phyloP scores from a whole-genome alignment of 2,329 filamentous ascomycete genomes.

The Apiospora phragmitis region DNA sequence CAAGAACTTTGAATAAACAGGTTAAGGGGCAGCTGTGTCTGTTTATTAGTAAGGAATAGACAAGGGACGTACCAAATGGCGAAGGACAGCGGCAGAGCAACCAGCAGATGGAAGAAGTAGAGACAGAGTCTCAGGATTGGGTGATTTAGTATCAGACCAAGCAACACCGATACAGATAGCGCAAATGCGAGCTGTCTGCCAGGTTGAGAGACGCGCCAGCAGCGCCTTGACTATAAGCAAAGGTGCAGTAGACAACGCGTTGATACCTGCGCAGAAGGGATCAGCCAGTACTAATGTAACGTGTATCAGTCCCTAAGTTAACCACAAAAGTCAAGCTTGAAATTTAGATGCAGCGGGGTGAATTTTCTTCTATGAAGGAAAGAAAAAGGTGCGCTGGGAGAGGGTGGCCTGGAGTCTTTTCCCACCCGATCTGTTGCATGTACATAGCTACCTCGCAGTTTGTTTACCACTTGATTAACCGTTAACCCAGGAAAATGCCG shows the following conservation, averaged over 20 bases:
- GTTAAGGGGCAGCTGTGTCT: too few species aligned
- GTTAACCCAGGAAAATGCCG: neutral
- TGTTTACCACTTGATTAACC: neutral
- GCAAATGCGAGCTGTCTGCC: neutral
- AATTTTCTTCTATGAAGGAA: neutral
- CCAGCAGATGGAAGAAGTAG: too few species aligned
- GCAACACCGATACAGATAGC: neutral
- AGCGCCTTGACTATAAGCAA: neutral
- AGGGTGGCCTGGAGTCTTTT: neutral
- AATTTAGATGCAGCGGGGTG: neutral
- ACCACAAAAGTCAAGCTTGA: neutral
- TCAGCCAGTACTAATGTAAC: neutral
- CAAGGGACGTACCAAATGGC: too few species aligned
- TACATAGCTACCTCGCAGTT: neutral
- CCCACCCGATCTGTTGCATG: neutral
- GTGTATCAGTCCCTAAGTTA: neutral
- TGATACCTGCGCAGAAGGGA: too few species aligned
- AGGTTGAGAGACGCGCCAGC: neutral
- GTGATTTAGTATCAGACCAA: neutral
- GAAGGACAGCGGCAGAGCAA: too few species aligned
- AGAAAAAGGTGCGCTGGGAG: neutral
- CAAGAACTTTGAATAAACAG: neutral
- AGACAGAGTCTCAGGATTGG: too few species aligned
- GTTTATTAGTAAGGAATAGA: too few species aligned
- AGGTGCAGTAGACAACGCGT: neutral